phyloP scores from a whole-genome alignment of 2,329 filamentous ascomycete genomes.

The Sporothrix sp. region DNA sequence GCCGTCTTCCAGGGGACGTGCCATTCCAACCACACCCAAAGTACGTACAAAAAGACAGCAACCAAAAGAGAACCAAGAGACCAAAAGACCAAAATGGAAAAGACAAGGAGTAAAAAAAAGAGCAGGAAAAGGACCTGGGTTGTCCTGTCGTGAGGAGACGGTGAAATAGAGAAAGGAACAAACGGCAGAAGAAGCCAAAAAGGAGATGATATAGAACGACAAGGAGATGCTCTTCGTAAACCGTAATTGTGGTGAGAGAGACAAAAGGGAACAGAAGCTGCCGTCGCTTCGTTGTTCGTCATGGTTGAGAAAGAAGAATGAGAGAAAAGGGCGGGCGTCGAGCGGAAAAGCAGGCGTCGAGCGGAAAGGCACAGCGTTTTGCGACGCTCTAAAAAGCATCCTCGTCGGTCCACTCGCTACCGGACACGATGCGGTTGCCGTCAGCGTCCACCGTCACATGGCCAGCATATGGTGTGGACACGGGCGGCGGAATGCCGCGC shows the following conservation, averaged over 20 bases:
- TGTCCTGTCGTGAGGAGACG: too few relatives aligned
- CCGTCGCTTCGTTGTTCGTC: conserved; percentile 8
- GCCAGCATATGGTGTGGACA: conserved; percentile 33
- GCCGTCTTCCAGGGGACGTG: too few relatives aligned
- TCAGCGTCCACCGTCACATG: conserved; percentile 45
- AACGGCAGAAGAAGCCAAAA: not conserved
- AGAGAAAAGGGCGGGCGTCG: not conserved
- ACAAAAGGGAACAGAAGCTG: not conserved
- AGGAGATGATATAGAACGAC: too few relatives aligned
- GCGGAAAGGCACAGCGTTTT: not conserved
- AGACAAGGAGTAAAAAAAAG: not conserved
- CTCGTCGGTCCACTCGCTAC: conserved; percentile 59
- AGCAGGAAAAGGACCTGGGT: not conserved
- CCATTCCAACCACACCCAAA: too few relatives aligned
- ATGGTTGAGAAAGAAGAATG: not conserved
- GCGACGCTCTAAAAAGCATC: conserved; percentile 39
- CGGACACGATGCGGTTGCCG: conserved; percentile 52
- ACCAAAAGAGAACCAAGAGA: not conserved
- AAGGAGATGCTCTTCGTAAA: not conserved
- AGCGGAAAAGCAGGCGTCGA: not conserved
- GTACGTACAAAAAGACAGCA: not conserved
- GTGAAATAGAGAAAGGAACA: not conserved
- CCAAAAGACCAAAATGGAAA: not conserved
- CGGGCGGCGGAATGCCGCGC: conserved; percentile 42
- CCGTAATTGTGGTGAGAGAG: not conserved